Base-by-base conservation (phyloP, 2,329 filamentous ascomycete genomes). In the Ascocoryne sarcoides region DNA sequence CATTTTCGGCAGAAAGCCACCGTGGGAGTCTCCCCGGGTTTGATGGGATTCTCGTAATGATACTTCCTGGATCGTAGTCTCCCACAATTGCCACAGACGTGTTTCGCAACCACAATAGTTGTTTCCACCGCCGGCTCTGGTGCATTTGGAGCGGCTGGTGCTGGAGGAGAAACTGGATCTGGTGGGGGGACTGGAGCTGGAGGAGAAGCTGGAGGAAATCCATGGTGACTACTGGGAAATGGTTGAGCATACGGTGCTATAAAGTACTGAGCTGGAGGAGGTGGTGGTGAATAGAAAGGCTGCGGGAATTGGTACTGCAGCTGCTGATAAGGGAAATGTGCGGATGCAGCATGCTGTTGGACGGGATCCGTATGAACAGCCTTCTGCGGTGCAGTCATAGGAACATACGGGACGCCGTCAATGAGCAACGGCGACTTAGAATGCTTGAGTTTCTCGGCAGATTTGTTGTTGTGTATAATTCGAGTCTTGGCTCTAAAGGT, bases 51-150 rank as follows among this genome's bases (percentile, higher is more conserved):
- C 5, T 58, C 48, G 30, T 55, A 37, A 30, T 69, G 65, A 32
- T 64, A 69, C 9, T 51, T 54, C 18, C 55, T 53, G 4, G 67
- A 69, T 32, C 67, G 60, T 4, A 62, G 52, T 16, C 56, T 59
- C 16, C 63, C 62, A 41, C 67, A 70, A 18, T 60, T 52, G 30
- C 59, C 65, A 51, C 70, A 73, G 15, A 70, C 62, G 43, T 61
- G 60, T 39, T 68, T 66, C 8, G 45, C 49, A 7, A 55, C 43
- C 19, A 43, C 47, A 23, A 49, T 46, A 3, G 58, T 54, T 51
- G 55, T 58, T 57, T 61, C 58, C 20, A 51, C 43, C 31, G 40
- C 23, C 16, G 15, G 26, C 10, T 43, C 41, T 9, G 30, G 32
- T 10, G 37, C 12, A 20, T 29, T 21, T 10, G 4, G 42, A 5